Conservation (phyloP, 2,329 filamentous ascomycete species). For the Aspergillus sp. region DNA sequence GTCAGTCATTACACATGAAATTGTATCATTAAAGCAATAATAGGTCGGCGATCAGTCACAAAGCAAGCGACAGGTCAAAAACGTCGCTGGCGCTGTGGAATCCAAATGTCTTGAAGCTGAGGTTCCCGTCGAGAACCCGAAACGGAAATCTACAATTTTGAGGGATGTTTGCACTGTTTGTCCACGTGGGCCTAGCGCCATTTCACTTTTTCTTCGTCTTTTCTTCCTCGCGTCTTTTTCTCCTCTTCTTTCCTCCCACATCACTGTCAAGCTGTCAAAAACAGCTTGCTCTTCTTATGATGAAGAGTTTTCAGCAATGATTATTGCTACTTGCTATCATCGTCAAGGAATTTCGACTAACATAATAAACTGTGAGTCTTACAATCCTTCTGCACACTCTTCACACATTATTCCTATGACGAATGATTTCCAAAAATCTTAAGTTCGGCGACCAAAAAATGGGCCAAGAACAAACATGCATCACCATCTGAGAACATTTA, state of each 20-base stretch:
- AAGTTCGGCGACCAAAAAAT: slow-evolving; percentile 51
- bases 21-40: slow-evolving; percentile 5
- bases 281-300: slow-evolving; percentile 14
- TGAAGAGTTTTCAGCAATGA: slow-evolving; percentile 2
- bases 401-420: slow-evolving; percentile 36
- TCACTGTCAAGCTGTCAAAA: too few relatives aligned
- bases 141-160: slow-evolving; percentile 31
- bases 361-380: slow-evolving; percentile 21
- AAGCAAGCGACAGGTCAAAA: slow-evolving; percentile 1
- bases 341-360: slow-evolving; percentile 9
- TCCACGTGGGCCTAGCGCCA: neutral
- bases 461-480: slow-evolving; percentile 59
- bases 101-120: neutral
- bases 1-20: slow-evolving; percentile 61
- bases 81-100: too few relatives aligned
- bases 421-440: slow-evolving; percentile 48
- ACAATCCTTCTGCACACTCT: neutral
- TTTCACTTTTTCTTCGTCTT: neutral
- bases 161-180: slow-evolving; percentile 38
- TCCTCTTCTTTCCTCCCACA: slow-evolving; percentile 9
- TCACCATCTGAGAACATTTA: slow-evolving; percentile 50
- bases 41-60: neutral
- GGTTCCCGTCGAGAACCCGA: slow-evolving; percentile 15
- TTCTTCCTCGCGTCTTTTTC: slow-evolving; percentile 4
- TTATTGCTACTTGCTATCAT: neutral